Evolutionary conservation across 2,329 filamentous ascomycete species (phyloP), one percentile per base, ranked within the genome.

Genomic region (Aspergillus felis): DNA sequence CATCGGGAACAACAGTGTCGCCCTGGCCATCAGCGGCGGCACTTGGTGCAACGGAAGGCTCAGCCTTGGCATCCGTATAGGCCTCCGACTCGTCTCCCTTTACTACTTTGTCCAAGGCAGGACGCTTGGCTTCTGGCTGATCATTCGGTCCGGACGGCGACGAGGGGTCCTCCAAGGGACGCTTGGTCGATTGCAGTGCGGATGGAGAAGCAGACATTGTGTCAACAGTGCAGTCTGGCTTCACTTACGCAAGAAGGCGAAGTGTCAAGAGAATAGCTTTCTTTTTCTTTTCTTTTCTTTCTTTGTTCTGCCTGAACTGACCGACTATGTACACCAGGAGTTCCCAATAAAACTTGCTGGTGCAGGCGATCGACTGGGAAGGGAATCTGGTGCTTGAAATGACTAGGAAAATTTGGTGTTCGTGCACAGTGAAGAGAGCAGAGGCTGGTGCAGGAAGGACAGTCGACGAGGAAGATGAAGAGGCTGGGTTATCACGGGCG

Each of bases 111-210:
- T 97, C 93, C 61, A 99, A 86, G 42, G 94, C 94, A 51, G 91
- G 94, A 66, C 94, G 90, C 81, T 99, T 99, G 61, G 94, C 94
- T 68, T 99, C 94, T 54, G 95, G 94, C 74, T 97, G 92, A 69
- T 97, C 94, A 72, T 86, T 91, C 42, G 89, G 88, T 61, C 90
- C 90, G 32, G 92, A 96, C 38, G 94, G 94, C 9, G 94, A 99
- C 20, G 94, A 97, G 10, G 93, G 90, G 73, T 97, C 94, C 82
- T 99, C 94, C 64, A 99, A 86, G 60, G 94, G 94, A 71, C 94
- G 92, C 85, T 99, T 99, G 62, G 78, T 74, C 61, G 79, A 79
- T 63, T 78, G 74, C 58, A 79, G 72, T 57, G 75, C 79, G 59
- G 75, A 78, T 56, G 78, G 78, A 64, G 78, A 91, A 62, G 88